Conservation (phyloP, 192 early-diverging fungal species). For the Entomortierella lignicola region DNA sequence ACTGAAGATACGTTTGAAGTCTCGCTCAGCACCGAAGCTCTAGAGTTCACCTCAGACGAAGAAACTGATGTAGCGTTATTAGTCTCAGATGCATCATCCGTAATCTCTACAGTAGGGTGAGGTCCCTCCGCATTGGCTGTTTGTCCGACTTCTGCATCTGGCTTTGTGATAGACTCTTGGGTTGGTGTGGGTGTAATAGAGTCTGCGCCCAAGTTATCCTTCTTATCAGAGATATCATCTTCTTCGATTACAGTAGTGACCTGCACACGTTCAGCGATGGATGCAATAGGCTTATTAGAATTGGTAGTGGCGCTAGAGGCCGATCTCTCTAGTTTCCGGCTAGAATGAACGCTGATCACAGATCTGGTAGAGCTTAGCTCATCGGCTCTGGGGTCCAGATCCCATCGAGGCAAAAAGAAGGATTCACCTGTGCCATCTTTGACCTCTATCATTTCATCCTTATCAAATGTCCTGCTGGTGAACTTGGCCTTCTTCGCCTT, state of each 20-base stretch:
- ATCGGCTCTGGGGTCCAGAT: slow-evolving; percentile 43
- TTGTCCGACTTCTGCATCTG: background rate
- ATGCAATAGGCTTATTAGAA: slow-evolving; percentile 21
- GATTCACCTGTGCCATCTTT: slow-evolving; percentile 51
- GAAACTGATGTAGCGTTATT: slow-evolving; percentile 5
- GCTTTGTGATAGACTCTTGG: background rate
- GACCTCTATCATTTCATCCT: slow-evolving; percentile 54
- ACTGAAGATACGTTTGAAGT: slow-evolving; percentile 39
- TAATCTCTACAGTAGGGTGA: background rate
- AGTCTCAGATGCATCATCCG: background rate
- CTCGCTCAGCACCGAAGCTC: slow-evolving; percentile 37
- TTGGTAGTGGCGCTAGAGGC: slow-evolving; percentile 20
- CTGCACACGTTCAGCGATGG: slow-evolving; percentile 42
- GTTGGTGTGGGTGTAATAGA: background rate
- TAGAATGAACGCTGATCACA: slow-evolving; percentile 47
- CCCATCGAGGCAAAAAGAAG: slow-evolving; percentile 53
- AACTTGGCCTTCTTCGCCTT: slow-evolving; percentile 42
- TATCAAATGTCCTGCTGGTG: slow-evolving; percentile 49
- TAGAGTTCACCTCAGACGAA: slow-evolving; percentile 26
- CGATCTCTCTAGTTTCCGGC: slow-evolving; percentile 36
- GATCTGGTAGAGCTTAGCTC: slow-evolving; percentile 46
- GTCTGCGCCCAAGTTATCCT: background rate
- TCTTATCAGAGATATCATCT: background rate
- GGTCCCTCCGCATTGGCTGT: slow-evolving; percentile 1
- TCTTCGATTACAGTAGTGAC: slow-evolving; percentile 17